Evolutionary conservation across 371 early-diverging fungal genomes (phyloP).

Genomic region (Mucor piriformis): DNA sequence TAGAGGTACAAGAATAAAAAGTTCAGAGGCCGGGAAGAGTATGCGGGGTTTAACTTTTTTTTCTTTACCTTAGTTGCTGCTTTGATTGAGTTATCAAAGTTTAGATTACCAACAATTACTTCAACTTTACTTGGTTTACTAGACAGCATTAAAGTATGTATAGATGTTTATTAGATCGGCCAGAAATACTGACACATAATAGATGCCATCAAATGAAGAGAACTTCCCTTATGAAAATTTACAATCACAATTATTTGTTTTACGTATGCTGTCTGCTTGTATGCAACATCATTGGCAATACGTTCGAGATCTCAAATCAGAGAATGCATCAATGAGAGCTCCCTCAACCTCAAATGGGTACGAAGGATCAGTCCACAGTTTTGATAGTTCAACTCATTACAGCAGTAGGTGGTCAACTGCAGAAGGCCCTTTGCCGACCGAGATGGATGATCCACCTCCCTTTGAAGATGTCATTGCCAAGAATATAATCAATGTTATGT

Average conservation of each 20-base stretch:
- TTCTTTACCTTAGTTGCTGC: conserved; percentile 52
- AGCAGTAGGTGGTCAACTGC: conserved; percentile 28
- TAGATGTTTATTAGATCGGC: background rate
- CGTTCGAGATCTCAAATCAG: conserved; percentile 44
- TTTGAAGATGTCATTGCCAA: conserved; percentile 74
- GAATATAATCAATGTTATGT: conserved; percentile 63
- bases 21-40: background rate
- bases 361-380: conserved; percentile 28
- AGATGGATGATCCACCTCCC: conserved; percentile 74
- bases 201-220: conserved; percentile 55
- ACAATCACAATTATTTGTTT: conserved; percentile 75
- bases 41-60: conserved; percentile 7
- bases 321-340: conserved; percentile 28
- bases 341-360: conserved; percentile 18
- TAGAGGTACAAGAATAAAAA: conserved; percentile 22
- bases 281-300: conserved; percentile 76
- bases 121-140: conserved; percentile 55
- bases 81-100: conserved; percentile 68
- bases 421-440: conserved; percentile 23
- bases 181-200: background rate
- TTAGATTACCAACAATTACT: conserved; percentile 62
- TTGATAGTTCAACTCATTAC: conserved; percentile 26
- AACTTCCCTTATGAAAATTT: conserved; percentile 60
- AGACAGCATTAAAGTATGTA: conserved; percentile 66
- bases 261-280: conserved; percentile 73